Conservation (phyloP, 2,329 filamentous ascomycete genomes). For the Didymella glomerata region DNA sequence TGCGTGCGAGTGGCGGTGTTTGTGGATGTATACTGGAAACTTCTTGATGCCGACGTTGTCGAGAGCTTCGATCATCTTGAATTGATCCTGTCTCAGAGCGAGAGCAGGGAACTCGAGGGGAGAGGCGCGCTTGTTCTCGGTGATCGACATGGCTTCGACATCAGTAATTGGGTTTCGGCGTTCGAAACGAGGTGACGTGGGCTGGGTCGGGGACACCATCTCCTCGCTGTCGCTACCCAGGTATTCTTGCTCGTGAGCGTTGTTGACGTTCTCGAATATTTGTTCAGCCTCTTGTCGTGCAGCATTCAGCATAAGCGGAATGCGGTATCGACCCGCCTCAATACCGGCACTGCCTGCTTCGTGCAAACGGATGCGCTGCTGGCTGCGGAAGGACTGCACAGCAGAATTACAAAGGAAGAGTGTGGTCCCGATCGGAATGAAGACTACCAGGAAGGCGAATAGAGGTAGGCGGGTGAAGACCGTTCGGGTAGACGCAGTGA, state of each 20-base stretch:
- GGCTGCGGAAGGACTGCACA: slow-evolving; percentile 78
- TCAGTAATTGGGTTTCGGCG: slow-evolving; percentile 31
- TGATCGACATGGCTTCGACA: slow-evolving; percentile 34
- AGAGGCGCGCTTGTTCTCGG: slow-evolving; percentile 41
- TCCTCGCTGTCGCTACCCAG: slow-evolving; percentile 65
- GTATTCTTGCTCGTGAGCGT: slow-evolving; percentile 74
- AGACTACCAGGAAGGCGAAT: slow-evolving; percentile 69
- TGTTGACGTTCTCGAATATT: slow-evolving; percentile 77
- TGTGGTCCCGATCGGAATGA: slow-evolving; percentile 76
- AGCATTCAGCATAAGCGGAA: slow-evolving; percentile 74
- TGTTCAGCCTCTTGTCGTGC: slow-evolving; percentile 80
- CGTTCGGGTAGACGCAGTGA: slow-evolving; percentile 47
- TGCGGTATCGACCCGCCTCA: slow-evolving; percentile 73
- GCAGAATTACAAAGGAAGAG: slow-evolving; percentile 78
- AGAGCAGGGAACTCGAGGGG: slow-evolving; percentile 70
- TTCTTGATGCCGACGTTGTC: slow-evolving; percentile 69
- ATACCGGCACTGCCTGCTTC: slow-evolving; percentile 74
- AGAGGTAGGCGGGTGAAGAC: slow-evolving; percentile 67
- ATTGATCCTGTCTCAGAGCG: slow-evolving; percentile 80
- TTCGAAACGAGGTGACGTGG: slow-evolving; percentile 24
- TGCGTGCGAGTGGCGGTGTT: slow-evolving; percentile 80
- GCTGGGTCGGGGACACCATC: slow-evolving; percentile 38
- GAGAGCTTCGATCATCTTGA: slow-evolving; percentile 81
- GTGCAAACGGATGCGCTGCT: slow-evolving; percentile 77
- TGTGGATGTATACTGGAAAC: slow-evolving; percentile 75